These are phyloP conservation scores for Aphanomyces euteiches DNA, from an alignment of 352 stramenopile genomes.

Conservation along the genomic window DNA sequence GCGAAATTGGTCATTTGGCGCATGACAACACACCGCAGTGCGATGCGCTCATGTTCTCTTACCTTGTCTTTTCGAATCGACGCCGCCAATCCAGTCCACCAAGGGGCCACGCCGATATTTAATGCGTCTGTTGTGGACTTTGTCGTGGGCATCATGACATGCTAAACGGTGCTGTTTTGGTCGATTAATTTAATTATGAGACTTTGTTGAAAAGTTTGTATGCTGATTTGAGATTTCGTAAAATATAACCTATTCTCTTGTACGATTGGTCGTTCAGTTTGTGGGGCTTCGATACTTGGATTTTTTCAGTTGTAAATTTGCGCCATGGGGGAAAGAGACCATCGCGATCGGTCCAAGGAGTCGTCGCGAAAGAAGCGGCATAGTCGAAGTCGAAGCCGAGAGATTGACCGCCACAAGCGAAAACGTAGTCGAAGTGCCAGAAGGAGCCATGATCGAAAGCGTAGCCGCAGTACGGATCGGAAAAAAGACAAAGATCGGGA, in stretches of 20 bases:
- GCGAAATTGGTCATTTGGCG: slow-evolving; percentile 78
- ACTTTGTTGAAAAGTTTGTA: slow-evolving; percentile 2
- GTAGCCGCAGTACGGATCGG: slow-evolving; percentile 7
- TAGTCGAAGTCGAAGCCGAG: slow-evolving; percentile 36
- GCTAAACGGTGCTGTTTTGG: not conserved
- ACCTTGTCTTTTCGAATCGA: slow-evolving; percentile 82
- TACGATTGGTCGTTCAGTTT: slow-evolving; percentile 28
- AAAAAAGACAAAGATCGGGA: slow-evolving; percentile 21
- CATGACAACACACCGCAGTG: slow-evolving; percentile 77
- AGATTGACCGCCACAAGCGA: slow-evolving; percentile 25
- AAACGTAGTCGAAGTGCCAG: slow-evolving; percentile 39
- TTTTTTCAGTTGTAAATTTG: slow-evolving; percentile 32
- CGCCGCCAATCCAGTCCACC: slow-evolving; percentile 46
- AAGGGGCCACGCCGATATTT: not conserved
- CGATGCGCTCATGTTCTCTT: slow-evolving; percentile 86
- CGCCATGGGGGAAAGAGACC: slow-evolving; percentile 24
- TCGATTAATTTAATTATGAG: not conserved
- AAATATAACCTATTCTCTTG: slow-evolving; percentile 9
- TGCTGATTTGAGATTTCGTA: not conserved
- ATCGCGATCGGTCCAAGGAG: slow-evolving; percentile 22
- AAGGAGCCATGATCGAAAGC: slow-evolving; percentile 26
- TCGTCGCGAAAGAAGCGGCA: slow-evolving; percentile 15
- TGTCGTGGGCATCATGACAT: not conserved
- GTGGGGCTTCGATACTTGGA: slow-evolving; percentile 19
- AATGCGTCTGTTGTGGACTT: not conserved